These are phyloP conservation scores for Neurospora sp. DNA, from an alignment of 2,329 filamentous ascomycete species.

Conservation along the genomic window DNA sequence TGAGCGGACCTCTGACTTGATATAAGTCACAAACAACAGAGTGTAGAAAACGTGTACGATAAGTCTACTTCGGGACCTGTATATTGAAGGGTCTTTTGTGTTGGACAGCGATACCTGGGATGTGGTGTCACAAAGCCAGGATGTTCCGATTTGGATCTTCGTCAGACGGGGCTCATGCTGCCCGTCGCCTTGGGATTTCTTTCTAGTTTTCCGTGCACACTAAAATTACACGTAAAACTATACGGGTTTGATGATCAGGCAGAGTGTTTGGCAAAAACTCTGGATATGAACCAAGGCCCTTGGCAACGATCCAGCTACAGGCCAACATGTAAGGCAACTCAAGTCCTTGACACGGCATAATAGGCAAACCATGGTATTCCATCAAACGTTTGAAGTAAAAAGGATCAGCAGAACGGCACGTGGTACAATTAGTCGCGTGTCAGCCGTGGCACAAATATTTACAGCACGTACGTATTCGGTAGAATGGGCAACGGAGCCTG, in stretches of 20 bases:
- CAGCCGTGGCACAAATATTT: neutral
- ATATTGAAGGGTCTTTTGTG: neutral
- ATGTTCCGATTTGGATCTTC: neutral
- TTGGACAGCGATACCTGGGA: neutral
- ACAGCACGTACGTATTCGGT: neutral
- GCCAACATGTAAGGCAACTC: neutral
- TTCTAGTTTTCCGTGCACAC: too few species aligned
- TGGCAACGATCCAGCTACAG: neutral
- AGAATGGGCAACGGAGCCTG: neutral
- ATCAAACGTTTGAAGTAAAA: neutral
- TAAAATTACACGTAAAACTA: too few species aligned
- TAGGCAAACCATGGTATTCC: neutral
- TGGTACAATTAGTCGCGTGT: neutral
- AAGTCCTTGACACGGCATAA: neutral
- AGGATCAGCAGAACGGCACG: neutral
- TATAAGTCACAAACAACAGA: neutral
- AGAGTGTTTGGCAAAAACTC: neutral
- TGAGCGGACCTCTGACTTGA: neutral
- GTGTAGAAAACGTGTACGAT: neutral
- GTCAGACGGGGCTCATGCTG: neutral
- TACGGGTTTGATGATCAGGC: neutral
- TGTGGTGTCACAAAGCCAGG: too few species aligned
- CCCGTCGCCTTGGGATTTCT: neutral
- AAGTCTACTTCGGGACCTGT: neutral
- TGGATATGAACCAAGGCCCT: neutral